Evolutionary conservation across 129 eudicot genomes (phyloP).

Genomic region (Oenanthe sinensis): DNA sequence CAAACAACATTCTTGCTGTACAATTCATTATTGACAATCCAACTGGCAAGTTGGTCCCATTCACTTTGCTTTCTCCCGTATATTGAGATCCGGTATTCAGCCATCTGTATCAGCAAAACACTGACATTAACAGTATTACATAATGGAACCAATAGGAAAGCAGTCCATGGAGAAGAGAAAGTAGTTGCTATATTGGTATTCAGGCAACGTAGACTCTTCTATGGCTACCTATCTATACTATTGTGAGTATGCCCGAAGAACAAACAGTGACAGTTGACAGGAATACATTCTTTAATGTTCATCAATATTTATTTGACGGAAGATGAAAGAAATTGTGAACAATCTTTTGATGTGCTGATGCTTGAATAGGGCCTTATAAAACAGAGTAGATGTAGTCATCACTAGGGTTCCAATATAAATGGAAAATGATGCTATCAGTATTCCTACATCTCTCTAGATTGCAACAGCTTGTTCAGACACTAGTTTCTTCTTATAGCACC

Average conservation of each 20-base stretch:
- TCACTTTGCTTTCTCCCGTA: conserved; percentile 97
- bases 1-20: conserved; percentile 98
- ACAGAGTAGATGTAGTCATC: background rate
- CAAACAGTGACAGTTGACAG: background rate
- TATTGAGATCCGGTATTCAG: conserved; percentile 90
- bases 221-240: background rate
- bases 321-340: background rate
- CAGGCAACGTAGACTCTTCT: background rate
- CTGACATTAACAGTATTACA: conserved; percentile 5
- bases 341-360: background rate
- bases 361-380: background rate
- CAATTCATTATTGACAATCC: conserved; percentile 88
- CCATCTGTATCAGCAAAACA: conserved; percentile 56
- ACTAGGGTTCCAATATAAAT: background rate
- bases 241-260: background rate
- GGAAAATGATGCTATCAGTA: background rate
- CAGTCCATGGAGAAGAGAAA: background rate
- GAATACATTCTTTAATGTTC: background rate
- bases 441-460: background rate
- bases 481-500: background rate
- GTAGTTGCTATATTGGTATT: background rate
- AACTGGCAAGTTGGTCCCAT: conserved; percentile 99
- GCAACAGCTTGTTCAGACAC: background rate
- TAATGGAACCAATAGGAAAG: background rate
- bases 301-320: background rate